Evolutionary conservation across 352 stramenopile species (phyloP).

Genomic region (Proteromonas lacertae): DNA sequence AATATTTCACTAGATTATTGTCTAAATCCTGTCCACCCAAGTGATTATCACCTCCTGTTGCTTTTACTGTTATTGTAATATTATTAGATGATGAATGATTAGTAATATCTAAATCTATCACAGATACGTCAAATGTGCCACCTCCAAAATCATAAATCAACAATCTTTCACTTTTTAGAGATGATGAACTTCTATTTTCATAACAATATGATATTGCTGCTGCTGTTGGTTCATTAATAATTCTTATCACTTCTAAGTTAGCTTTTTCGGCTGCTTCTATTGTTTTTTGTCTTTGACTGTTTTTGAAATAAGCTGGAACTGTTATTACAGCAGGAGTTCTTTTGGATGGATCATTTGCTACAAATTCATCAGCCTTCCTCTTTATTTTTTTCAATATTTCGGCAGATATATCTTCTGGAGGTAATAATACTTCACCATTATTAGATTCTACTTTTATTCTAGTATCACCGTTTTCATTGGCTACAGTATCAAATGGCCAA

Average conservation of each 20-base stretch:
- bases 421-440: slow-evolving; percentile 29
- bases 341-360: too few relatives aligned
- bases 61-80: slow-evolving; percentile 20
- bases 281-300: too few relatives aligned
- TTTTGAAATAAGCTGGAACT: too few relatives aligned
- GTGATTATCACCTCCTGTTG: slow-evolving; percentile 23
- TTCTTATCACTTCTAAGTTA: slow-evolving; percentile 8
- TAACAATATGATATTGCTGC: slow-evolving; percentile 14
- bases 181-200: too few relatives aligned
- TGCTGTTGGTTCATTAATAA: too few relatives aligned
- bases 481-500: slow-evolving; percentile 32
- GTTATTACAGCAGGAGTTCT: too few relatives aligned
- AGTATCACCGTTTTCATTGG: slow-evolving; percentile 28
- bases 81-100: slow-evolving; percentile 16
- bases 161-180: slow-evolving; percentile 24
- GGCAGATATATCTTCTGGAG: slow-evolving; percentile 38
- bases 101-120: too few relatives aligned
- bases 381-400: slow-evolving; percentile 45
- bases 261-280: slow-evolving; percentile 11
- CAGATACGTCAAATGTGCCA: slow-evolving; percentile 27
- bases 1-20: slow-evolving; percentile 20
- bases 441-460: slow-evolving; percentile 41
- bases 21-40: slow-evolving; percentile 29
- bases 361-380: slow-evolving; percentile 24
- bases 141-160: too few relatives aligned